Percentiles rank a stretch among this genome's conserved stretches.
phyloP scores from a whole-genome alignment of 2,329 filamentous ascomycete genomes.

The Colletotrichum navitas region DNA sequence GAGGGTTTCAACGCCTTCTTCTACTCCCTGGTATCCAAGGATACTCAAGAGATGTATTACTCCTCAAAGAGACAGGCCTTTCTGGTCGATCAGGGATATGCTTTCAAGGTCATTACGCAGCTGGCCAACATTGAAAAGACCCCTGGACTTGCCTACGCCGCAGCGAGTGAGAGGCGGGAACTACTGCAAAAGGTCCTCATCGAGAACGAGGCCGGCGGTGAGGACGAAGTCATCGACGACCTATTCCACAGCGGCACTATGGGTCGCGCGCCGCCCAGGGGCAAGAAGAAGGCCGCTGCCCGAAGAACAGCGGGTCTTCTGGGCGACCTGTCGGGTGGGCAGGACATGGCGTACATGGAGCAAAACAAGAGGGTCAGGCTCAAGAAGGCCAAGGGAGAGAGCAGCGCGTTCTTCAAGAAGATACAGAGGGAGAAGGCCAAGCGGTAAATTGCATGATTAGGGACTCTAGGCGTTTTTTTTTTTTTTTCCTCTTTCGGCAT shows the following conservation, averaged over 20 bases:
- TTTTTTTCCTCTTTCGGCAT: neutral
- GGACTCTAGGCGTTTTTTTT: constrained; percentile 5
- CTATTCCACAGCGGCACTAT: constrained; percentile 58
- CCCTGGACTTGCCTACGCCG: constrained; percentile 82
- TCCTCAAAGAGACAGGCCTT: constrained; percentile 97
- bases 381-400: constrained; percentile 74
- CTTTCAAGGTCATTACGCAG: constrained; percentile 98
- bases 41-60: constrained; percentile 98
- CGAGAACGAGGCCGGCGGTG: constrained; percentile 81
- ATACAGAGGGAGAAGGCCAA: constrained; percentile 68
- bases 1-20: constrained; percentile 99
- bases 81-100: constrained; percentile 96
- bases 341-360: constrained; percentile 97
- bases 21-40: constrained; percentile 96
- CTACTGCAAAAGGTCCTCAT: constrained; percentile 90
- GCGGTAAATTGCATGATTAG: constrained; percentile 35
- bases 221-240: constrained; percentile 79
- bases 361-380: constrained; percentile 79
- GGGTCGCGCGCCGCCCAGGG: constrained; percentile 57
- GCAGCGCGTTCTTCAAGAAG: constrained; percentile 75
- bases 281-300: constrained; percentile 67
- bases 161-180: constrained; percentile 84
- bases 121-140: constrained; percentile 91
- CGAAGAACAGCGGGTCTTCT: constrained; percentile 87
- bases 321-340: constrained; percentile 87